Evolutionary conservation across 2,329 filamentous ascomycete species (phyloP).

Genomic region (Lecanicillium sp.): DNA sequence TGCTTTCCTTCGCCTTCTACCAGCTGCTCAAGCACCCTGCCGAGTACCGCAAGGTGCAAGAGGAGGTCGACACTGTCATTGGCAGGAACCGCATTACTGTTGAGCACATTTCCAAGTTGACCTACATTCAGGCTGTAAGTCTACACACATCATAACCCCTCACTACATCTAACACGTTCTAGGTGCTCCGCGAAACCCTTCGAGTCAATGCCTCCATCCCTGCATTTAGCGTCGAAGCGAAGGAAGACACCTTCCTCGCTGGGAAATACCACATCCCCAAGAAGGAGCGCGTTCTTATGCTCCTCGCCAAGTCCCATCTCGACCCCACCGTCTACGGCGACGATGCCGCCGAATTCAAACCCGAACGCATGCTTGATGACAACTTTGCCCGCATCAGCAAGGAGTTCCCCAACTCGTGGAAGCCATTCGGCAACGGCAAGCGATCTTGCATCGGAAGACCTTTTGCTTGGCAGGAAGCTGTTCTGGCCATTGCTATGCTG

Average conservation of each 20-base stretch:
- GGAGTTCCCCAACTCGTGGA: conserved; percentile 58
- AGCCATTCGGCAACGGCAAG: conserved; percentile 69
- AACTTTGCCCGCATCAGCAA: conserved; percentile 56
- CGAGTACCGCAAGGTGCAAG: conserved; percentile 53
- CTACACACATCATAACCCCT: background rate
- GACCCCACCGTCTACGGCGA: conserved; percentile 61
- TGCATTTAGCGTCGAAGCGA: conserved; percentile 47
- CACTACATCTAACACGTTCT: background rate
- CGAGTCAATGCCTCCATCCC: conserved; percentile 57
- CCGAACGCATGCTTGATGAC: conserved; percentile 67
- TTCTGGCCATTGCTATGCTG: conserved; percentile 55
- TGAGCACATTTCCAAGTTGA: conserved; percentile 57
- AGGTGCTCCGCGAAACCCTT: conserved; percentile 58
- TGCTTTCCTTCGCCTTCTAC: conserved; percentile 60
- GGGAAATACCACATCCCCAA: conserved; percentile 56
- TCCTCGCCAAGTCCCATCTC: conserved; percentile 50
- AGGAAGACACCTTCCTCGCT: conserved; percentile 47
- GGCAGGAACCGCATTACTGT: conserved; percentile 51
- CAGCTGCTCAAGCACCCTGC: conserved; percentile 58
- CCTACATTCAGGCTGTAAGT: conserved; percentile 56
- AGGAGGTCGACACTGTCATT: conserved; percentile 62
- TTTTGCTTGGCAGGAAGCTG: conserved; percentile 69
- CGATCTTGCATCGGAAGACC: conserved; percentile 66
- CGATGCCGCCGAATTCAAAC: conserved; percentile 59
- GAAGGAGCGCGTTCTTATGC: conserved; percentile 41